Evolutionary conservation across 2,329 filamentous ascomycete genomes (phyloP).

Genomic region (Fusarium sp.): DNA sequence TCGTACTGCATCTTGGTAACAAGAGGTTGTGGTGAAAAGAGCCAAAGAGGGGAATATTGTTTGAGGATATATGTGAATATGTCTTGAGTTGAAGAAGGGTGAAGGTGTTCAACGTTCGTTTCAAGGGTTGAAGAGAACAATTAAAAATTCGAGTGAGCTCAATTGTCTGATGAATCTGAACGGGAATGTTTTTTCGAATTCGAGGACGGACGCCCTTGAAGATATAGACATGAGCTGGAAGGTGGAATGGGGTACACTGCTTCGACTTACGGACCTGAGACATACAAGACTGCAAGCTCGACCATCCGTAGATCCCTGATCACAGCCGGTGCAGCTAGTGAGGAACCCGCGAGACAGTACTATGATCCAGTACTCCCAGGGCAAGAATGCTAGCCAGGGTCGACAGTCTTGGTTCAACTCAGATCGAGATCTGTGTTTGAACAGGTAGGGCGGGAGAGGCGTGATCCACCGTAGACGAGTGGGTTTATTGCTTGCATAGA

Average conservation of each 20-base stretch:
- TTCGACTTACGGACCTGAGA: conserved; percentile 50
- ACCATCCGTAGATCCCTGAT: conserved; percentile 48
- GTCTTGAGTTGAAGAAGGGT: conserved; percentile 34
- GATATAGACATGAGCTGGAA: conserved; percentile 56
- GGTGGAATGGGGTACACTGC: conserved; percentile 52
- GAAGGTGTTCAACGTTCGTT: conserved; percentile 28
- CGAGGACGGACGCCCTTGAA: conserved; percentile 53
- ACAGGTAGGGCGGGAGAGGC: conserved; percentile 46
- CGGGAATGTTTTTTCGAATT: conserved; percentile 51
- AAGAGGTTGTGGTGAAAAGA: conserved; percentile 19
- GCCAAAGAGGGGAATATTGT: conserved; percentile 9
- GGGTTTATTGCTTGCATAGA: conserved; percentile 45
- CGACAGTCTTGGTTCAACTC: conserved; percentile 9
- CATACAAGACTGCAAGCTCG: conserved; percentile 51
- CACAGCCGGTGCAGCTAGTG: conserved; percentile 44
- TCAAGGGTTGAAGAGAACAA: conserved; percentile 33
- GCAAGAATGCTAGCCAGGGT: conserved; percentile 50
- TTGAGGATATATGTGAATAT: conserved; percentile 21
- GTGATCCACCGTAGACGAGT: conserved; percentile 41
- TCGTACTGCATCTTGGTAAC: conserved; percentile 53
- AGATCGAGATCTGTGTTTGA: conserved; percentile 45
- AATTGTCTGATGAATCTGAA: conserved; percentile 44
- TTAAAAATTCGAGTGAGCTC: conserved; percentile 25
- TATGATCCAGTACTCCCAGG: conserved; percentile 40
- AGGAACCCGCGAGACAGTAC: conserved; percentile 52